A percentile compares a stretch with the other conserved stretches of the same genome.
Evolutionary conservation across 768 basidiomycete genomes (phyloP).

Genomic region (Amanita thiersii): DNA sequence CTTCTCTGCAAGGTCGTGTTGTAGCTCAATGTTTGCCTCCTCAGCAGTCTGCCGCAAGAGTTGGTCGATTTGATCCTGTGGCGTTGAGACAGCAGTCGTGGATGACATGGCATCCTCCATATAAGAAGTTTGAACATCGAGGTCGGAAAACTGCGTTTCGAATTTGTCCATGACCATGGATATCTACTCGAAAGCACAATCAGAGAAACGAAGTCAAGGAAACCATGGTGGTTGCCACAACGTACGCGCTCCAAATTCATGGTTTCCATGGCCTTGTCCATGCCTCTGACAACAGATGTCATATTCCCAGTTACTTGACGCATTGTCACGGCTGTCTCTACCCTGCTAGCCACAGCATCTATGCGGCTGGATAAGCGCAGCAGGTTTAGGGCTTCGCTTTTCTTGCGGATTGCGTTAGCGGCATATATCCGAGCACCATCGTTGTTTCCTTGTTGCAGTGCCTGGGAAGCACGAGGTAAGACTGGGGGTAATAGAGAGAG

Average conservation of each 20-base stretch:
- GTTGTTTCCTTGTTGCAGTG: slow-evolving; percentile 91
- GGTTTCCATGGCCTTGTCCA: slow-evolving; percentile 98
- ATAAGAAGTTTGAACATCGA: slow-evolving; percentile 96
- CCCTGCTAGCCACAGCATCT: slow-evolving; percentile 93
- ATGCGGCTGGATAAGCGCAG: slow-evolving; percentile 85
- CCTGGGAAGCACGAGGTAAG: slow-evolving; percentile 45
- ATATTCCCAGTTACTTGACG: slow-evolving; percentile 93
- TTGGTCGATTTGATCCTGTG: slow-evolving; percentile 93
- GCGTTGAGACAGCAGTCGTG: slow-evolving; percentile 87
- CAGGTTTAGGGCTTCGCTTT: slow-evolving; percentile 88
- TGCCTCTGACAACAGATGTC: slow-evolving; percentile 92
- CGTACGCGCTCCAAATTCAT: slow-evolving; percentile 97
- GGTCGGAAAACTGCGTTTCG: slow-evolving; percentile 90
- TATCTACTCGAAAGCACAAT: slow-evolving; percentile 46
- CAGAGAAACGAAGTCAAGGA: not conserved
- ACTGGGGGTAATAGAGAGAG: not conserved
- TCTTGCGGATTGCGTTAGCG: slow-evolving; percentile 96
- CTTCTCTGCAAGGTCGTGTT: slow-evolving; percentile 77
- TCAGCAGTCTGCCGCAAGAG: slow-evolving; percentile 93
- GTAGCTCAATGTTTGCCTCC: slow-evolving; percentile 91
- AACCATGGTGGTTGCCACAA: slow-evolving; percentile 8
- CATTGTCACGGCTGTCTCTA: slow-evolving; percentile 99
- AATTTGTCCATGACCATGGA: slow-evolving; percentile 99
- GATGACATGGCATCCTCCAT: slow-evolving; percentile 97
- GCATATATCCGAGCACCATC: slow-evolving; percentile 98